phyloP scores from a whole-genome alignment of 1,284 basidiomycete species.

The Chalciporus sp. region DNA sequence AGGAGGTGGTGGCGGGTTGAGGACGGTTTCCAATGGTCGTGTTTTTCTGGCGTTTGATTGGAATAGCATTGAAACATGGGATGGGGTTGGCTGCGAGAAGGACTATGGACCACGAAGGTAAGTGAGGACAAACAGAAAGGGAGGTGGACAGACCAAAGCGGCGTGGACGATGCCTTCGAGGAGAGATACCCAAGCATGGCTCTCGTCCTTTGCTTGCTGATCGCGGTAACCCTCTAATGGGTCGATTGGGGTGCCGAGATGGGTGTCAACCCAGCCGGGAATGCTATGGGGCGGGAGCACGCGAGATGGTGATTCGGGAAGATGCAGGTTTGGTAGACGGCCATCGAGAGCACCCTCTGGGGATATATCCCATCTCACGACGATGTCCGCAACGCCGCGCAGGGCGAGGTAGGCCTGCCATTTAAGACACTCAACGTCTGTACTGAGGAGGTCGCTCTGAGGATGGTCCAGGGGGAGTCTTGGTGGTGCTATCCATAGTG shows the following conservation, averaged over 20 bases:
- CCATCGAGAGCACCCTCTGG: conserved; percentile 67
- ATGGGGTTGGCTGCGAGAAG: conserved; percentile 46
- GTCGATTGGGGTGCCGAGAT: conserved; percentile 43
- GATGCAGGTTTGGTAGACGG: conserved; percentile 66
- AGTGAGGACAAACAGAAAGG: background rate
- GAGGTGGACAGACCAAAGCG: conserved; percentile 56
- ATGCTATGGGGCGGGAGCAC: conserved; percentile 67
- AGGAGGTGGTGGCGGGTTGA: conserved; percentile 67
- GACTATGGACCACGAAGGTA: conserved; percentile 37
- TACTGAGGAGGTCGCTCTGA: conserved; percentile 50
- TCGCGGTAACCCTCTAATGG: conserved; percentile 68
- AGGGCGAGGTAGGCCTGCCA: conserved; percentile 84
- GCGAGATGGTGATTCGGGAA: conserved; percentile 47
- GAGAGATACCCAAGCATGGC: conserved; percentile 75
- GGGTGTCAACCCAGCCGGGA: conserved; percentile 68
- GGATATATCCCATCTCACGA: conserved; percentile 65
- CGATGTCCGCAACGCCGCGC: conserved; percentile 53
- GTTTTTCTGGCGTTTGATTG: conserved; percentile 33
- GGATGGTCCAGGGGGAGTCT: conserved; percentile 17
- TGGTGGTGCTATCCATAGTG: conserved; percentile 68
- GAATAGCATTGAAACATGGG: conserved; percentile 43
- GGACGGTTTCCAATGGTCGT: conserved; percentile 44
- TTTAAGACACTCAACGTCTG: conserved; percentile 80
- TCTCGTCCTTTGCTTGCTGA: conserved; percentile 63
- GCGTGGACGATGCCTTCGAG: conserved; percentile 75